These are phyloP conservation scores for Mycena sp. DNA, from an alignment of 1,284 basidiomycete genomes.

Conservation along the genomic window DNA sequence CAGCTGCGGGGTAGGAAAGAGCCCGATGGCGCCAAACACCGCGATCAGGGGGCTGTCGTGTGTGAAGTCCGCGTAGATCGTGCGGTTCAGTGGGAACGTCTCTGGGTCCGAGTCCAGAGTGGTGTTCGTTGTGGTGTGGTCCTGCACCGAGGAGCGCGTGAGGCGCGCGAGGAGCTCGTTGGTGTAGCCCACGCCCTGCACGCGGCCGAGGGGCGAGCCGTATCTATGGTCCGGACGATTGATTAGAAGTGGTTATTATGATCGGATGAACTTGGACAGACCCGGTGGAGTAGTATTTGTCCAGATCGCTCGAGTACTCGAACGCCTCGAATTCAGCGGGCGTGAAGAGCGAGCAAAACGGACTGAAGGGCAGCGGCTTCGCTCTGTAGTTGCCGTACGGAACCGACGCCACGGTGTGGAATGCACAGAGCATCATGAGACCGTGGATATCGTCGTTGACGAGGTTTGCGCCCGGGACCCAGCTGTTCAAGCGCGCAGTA, in stretches of 20 bases:
- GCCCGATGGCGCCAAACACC: constrained; percentile 75
- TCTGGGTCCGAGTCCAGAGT: constrained; percentile 72
- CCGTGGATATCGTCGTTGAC: constrained; percentile 63
- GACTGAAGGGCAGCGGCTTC: constrained; percentile 48
- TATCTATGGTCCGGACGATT: constrained; percentile 36
- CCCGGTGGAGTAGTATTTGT: constrained; percentile 82
- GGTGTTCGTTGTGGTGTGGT: constrained; percentile 81
- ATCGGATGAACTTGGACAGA: constrained; percentile 37
- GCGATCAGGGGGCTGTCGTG: constrained; percentile 86
- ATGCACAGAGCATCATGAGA: constrained; percentile 81
- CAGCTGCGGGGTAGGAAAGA: constrained; percentile 55
- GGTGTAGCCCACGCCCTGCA: constrained; percentile 84
- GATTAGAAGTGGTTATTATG: background rate
- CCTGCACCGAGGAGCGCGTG: constrained; percentile 64
- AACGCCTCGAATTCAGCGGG: constrained; percentile 66
- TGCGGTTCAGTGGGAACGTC: constrained; percentile 79
- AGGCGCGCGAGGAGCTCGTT: constrained; percentile 88
- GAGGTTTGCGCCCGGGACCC: constrained; percentile 70
- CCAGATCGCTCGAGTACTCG: constrained; percentile 78
- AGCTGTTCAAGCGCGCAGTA: constrained; percentile 64
- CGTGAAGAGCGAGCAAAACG: constrained; percentile 77
- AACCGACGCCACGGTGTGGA: constrained; percentile 66
- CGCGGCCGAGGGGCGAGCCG: constrained; percentile 71
- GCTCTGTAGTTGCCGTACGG: constrained; percentile 31
- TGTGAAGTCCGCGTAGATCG: constrained; percentile 80